phyloP scores from a whole-genome alignment of 2,329 filamentous ascomycete species.

The Aspergillus versicolor region DNA sequence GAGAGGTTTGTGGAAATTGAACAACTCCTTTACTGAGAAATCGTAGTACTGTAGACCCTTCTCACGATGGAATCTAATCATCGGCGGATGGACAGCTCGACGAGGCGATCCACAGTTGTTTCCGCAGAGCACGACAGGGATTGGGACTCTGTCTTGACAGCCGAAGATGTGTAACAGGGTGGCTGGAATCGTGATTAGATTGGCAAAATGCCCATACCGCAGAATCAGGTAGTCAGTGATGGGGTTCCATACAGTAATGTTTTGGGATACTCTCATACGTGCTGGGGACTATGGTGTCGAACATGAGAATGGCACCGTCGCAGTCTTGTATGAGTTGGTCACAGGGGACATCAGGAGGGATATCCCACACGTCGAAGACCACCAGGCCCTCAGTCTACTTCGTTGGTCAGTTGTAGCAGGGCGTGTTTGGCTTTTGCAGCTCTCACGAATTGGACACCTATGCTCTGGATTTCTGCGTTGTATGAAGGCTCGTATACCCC shows the following conservation, averaged over 20 bases:
- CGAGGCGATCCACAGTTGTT: neutral
- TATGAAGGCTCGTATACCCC: neutral
- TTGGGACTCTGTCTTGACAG: neutral
- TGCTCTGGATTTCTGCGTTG: neutral
- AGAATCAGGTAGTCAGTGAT: too few relatives aligned
- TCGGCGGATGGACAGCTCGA: neutral
- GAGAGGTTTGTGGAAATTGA: neutral
- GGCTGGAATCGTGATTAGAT: neutral
- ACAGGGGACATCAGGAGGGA: neutral
- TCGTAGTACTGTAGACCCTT: conserved; percentile 1
- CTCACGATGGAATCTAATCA: neutral
- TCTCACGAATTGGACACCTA: neutral
- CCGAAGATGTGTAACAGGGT: neutral
- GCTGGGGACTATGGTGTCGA: neutral
- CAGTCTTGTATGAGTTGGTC: neutral
- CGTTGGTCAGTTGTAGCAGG: neutral
- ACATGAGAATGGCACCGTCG: neutral
- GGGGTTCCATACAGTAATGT: neutral
- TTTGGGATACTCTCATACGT: neutral
- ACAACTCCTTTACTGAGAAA: neutral
- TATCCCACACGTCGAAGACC: neutral
- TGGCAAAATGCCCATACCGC: neutral
- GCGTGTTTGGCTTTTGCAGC: neutral
- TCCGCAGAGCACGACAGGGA: neutral
- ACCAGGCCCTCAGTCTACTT: neutral